phyloP scores from a whole-genome alignment of 441 rosid genomes.

The Eutrema salsugineum region DNA sequence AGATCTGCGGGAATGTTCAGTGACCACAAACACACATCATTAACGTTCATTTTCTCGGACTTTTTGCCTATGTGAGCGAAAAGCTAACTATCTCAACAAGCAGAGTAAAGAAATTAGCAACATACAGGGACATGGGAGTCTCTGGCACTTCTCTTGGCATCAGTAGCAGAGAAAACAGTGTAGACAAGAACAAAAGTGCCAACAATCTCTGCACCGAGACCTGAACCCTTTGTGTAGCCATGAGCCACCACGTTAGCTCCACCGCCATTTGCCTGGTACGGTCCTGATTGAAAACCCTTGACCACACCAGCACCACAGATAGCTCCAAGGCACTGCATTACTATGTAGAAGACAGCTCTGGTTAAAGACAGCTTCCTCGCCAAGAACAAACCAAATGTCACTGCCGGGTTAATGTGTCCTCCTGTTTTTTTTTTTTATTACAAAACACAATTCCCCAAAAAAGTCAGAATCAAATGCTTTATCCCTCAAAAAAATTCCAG shows the following conservation, averaged over 20 bases:
- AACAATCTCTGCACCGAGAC: slow-evolving; percentile 63
- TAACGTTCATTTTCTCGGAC: too few relatives aligned
- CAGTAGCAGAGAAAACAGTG: slow-evolving; percentile 73
- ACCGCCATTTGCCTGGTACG: slow-evolving; percentile 34
- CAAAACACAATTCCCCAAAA: not conserved
- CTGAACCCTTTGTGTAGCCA: slow-evolving; percentile 62
- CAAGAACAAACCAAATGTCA: slow-evolving; percentile 55
- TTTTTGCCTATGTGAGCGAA: not conserved
- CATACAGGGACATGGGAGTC: slow-evolving; percentile 74
- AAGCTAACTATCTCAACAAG: not conserved
- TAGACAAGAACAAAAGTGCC: slow-evolving; percentile 68
- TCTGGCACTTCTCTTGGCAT: slow-evolving; percentile 70
- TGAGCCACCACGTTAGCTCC: slow-evolving; percentile 53
- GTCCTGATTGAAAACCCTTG: slow-evolving; percentile 42
- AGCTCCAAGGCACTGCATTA: slow-evolving; percentile 72
- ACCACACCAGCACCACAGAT: slow-evolving; percentile 71
- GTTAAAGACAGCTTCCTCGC: slow-evolving; percentile 65
- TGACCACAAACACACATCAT: not conserved
- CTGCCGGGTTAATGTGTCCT: slow-evolving; percentile 72
- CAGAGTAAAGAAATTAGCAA: not conserved
- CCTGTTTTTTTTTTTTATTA: slow-evolving; percentile 31
- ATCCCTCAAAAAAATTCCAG: not conserved
- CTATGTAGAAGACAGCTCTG: slow-evolving; percentile 53
- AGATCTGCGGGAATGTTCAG: slow-evolving; percentile 36
- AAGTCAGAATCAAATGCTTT: not conserved